Percentiles rank a stretch among this genome's conserved stretches.
Evolutionary conservation across 345 rosid species (phyloP).

Genomic region (Pelargonium nanum): DNA sequence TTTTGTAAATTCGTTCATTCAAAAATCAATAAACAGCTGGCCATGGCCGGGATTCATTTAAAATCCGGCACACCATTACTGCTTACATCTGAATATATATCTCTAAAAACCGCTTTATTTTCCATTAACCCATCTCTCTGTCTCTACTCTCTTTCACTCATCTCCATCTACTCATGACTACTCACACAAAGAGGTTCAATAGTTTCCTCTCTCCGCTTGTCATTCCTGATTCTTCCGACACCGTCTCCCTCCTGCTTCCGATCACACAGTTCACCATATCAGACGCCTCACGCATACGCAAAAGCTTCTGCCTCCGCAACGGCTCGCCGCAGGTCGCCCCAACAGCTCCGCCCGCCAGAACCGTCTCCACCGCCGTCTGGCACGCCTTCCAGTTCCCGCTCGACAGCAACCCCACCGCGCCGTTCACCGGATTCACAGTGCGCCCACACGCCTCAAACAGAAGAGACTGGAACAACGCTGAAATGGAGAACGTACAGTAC

Average conservation of each 20-base stretch:
- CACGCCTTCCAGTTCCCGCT: conserved; percentile 31
- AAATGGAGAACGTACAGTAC: neutral
- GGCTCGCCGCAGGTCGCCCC: conserved; percentile 10
- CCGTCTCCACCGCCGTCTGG: conserved; percentile 31
- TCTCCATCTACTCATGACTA: neutral
- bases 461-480: conserved; percentile 28
- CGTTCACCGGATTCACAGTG: conserved; percentile 31
- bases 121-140: no score
- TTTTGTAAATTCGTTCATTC: no score
- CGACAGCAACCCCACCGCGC: conserved; percentile 32
- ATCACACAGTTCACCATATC: conserved; percentile 7
- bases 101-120: no score
- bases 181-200: conserved; percentile 43
- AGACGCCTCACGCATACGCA: conserved; percentile 7
- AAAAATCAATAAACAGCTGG: no score
- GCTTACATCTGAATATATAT: no score
- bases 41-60: no score
- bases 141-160: neutral
- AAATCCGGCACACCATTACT: no score
- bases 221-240: conserved; percentile 31
- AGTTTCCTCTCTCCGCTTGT: conserved; percentile 41
- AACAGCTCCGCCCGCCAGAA: conserved; percentile 18
- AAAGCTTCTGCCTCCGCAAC: conserved; percentile 6
- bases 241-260: conserved; percentile 1
- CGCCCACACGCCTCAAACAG: conserved; percentile 39